A percentile compares a stretch with the other conserved stretches of the same genome.
phyloP scores from a whole-genome alignment of 345 rosid genomes.

The Acer negundo region DNA sequence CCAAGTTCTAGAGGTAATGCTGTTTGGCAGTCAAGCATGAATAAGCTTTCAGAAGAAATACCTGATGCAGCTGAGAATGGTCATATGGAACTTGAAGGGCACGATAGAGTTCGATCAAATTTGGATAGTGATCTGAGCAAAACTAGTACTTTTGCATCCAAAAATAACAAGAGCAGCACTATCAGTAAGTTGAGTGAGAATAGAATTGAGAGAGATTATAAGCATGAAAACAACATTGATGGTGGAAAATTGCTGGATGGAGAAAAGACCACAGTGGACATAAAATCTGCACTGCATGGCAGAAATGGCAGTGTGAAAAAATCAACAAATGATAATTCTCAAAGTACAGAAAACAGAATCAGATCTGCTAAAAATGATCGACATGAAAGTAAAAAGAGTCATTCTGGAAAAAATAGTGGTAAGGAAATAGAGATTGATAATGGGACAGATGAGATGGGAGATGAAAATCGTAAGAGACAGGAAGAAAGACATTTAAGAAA shows the following conservation, averaged over 20 bases:
- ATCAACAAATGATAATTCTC: conserved; percentile 34
- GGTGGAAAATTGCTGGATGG: conserved; percentile 27
- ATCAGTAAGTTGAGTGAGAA: conserved; percentile 21
- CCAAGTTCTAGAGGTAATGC: conserved; percentile 32
- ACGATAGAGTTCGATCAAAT: conserved; percentile 14
- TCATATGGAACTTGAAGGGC: conserved; percentile 32
- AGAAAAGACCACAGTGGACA: conserved; percentile 18
- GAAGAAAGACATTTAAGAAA: conserved; percentile 50
- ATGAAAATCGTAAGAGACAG: conserved; percentile 37
- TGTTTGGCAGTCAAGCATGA: conserved; percentile 36
- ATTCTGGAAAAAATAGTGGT: conserved; percentile 36
- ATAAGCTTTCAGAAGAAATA: conserved; percentile 33
- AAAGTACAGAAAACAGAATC: conserved; percentile 35
- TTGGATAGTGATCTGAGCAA: conserved; percentile 26
- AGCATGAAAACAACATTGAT: conserved; percentile 32
- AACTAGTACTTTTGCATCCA: conserved; percentile 25
- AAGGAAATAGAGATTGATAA: conserved; percentile 37
- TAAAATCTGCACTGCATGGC: conserved; percentile 27
- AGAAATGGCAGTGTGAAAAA: conserved; percentile 30
- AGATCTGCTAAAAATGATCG: conserved; percentile 39
- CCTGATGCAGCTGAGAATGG: conserved; percentile 39
- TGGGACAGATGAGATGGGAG: conserved; percentile 35
- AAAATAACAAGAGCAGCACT: conserved; percentile 23
- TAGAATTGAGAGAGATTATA: conserved; percentile 8
- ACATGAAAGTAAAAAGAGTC: conserved; percentile 45